These are phyloP conservation scores for Durotheca rogersii DNA, from an alignment of 495 filamentous ascomycete species.

Conservation along the genomic window DNA sequence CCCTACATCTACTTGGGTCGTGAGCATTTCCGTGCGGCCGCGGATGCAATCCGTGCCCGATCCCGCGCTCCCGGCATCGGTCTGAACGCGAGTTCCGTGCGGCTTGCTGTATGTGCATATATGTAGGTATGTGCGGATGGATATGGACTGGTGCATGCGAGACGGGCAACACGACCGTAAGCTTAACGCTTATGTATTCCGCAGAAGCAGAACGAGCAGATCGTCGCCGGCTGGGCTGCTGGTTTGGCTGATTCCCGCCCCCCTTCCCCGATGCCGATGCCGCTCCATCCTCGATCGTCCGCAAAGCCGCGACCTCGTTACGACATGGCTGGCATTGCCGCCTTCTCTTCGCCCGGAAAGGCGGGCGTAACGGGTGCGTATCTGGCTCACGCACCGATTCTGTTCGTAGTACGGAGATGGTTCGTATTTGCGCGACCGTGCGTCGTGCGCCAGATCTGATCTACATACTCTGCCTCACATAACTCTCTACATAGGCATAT, in stretches of 20 bases:
- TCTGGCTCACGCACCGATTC: too few relatives aligned
- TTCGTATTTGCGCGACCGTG: constrained; percentile 6
- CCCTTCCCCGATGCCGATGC: too few relatives aligned
- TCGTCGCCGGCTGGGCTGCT: background rate
- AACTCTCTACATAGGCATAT: too few relatives aligned
- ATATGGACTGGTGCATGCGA: too few relatives aligned
- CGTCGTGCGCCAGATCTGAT: constrained; percentile 21
- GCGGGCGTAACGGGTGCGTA: constrained; percentile 11
- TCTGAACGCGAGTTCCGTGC: background rate
- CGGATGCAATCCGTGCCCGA: background rate
- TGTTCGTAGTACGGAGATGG: constrained; percentile 4
- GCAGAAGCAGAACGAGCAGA: constrained; percentile 9
- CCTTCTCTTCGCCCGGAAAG: background rate
- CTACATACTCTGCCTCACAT: too few relatives aligned
- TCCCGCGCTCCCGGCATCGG: constrained; percentile 16
- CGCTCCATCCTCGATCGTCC: constrained; percentile 10
- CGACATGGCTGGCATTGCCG: background rate
- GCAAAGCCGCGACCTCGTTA: background rate
- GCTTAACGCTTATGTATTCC: too few relatives aligned
- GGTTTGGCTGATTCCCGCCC: background rate
- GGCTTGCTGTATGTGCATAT: background rate
- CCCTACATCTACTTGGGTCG: background rate
- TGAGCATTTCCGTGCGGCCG: background rate
- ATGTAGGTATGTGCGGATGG: too few relatives aligned
- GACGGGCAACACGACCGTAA: too few relatives aligned